These are phyloP conservation scores for Ulmus americana DNA, from an alignment of 331 rosid species.

Conservation along the genomic window DNA sequence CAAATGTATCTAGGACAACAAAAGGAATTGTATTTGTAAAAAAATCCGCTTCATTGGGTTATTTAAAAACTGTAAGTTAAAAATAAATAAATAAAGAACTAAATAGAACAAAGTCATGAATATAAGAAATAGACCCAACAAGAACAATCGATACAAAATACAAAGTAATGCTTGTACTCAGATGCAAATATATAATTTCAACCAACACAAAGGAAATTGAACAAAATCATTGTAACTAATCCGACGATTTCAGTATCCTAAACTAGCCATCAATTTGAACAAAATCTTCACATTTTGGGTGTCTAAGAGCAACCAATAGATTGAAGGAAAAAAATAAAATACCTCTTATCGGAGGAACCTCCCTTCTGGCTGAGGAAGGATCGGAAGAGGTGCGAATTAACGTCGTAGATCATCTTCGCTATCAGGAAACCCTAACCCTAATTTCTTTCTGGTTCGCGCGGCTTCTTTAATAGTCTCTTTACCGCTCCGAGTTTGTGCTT, in stretches of 20 bases:
- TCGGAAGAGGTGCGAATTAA: slow-evolving; percentile 80
- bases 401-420: slow-evolving; percentile 74
- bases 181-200: background rate
- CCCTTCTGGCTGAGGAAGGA: slow-evolving; percentile 97
- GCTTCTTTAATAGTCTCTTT: background rate
- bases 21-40: background rate
- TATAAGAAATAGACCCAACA: background rate
- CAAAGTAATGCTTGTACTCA: background rate
- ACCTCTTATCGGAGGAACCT: slow-evolving; percentile 88
- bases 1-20: background rate
- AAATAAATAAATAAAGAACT: background rate
- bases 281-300: background rate
- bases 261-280: too few species aligned
- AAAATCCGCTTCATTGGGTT: background rate
- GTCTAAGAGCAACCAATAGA: background rate
- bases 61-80: background rate
- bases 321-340: background rate
- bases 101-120: background rate
- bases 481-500: background rate
- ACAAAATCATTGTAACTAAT: background rate
- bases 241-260: too few species aligned
- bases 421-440: slow-evolving; percentile 27
- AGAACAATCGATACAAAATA: background rate
- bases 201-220: background rate
- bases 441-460: background rate